A percentile compares a stretch with the other conserved stretches of the same genome.
Evolutionary conservation across 2,329 filamentous ascomycete genomes (phyloP).

Genomic region (Arachnomyces sp.): DNA sequence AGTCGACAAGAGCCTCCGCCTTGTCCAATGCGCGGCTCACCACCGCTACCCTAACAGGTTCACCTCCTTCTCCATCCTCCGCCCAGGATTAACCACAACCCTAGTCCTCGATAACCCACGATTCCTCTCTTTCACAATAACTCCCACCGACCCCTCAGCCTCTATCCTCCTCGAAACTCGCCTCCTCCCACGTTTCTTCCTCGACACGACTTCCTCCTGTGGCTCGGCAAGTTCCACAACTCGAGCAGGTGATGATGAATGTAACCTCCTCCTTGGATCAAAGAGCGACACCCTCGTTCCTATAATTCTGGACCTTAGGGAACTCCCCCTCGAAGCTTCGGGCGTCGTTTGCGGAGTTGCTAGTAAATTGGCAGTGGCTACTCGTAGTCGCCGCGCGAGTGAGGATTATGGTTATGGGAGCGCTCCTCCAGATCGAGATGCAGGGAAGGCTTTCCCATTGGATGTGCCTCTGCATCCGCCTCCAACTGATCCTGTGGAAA

Average conservation of each 20-base stretch:
- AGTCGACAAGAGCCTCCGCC: constrained; percentile 58
- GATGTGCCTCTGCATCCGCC: constrained; percentile 22
- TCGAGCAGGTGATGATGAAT: constrained; percentile 25
- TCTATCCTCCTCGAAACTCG: constrained; percentile 39
- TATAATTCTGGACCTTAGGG: constrained; percentile 77
- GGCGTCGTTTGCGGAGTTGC: constrained; percentile 94
- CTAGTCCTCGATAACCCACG: constrained; percentile 35
- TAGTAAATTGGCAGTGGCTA: constrained; percentile 67
- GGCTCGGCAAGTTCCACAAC: constrained; percentile 23
- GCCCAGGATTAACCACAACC: constrained; percentile 29
- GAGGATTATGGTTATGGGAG: constrained; percentile 3
- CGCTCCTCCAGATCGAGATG: neutral
- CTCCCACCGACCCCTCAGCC: constrained; percentile 36
- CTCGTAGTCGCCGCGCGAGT: constrained; percentile 40
- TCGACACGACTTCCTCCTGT: constrained; percentile 33
- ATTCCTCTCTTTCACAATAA: constrained; percentile 42
- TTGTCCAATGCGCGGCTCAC: constrained; percentile 74
- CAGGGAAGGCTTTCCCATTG: neutral
- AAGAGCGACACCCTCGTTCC: constrained; percentile 64
- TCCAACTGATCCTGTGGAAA: constrained; percentile 52
- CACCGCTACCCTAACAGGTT: constrained; percentile 32
- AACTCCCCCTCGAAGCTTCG: constrained; percentile 66
- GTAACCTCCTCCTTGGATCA: constrained; percentile 66
- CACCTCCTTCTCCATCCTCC: constrained; percentile 31
- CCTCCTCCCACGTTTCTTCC: constrained; percentile 57